phyloP scores from a whole-genome alignment of 768 basidiomycete genomes.

The Lentinus tigrinus region DNA sequence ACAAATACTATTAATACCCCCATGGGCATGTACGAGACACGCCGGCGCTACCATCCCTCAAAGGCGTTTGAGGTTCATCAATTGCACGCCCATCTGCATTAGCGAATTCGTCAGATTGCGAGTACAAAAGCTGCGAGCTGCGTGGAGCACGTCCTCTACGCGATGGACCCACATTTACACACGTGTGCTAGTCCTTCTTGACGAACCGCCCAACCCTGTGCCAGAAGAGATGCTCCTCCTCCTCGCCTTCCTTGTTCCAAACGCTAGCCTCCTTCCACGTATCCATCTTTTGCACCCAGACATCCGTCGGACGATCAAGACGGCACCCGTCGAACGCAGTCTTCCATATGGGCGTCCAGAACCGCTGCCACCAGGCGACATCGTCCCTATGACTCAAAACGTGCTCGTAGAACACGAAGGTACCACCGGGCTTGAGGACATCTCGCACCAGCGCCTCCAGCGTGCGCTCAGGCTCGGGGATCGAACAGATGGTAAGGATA shows the following conservation, averaged over 20 bases:
- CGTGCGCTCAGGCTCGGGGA: conserved; percentile 54
- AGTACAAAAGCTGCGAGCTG: too few relatives aligned
- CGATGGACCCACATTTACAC: too few relatives aligned
- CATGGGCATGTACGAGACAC: too few relatives aligned
- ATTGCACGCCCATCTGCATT: too few relatives aligned
- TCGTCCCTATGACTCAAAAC: conserved; percentile 52
- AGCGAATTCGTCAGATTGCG: too few relatives aligned
- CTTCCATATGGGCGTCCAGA: conserved; percentile 74
- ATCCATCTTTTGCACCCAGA: conserved; percentile 44
- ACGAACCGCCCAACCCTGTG: conserved; percentile 58
- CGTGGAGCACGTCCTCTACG: too few relatives aligned
- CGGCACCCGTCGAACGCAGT: conserved; percentile 61
- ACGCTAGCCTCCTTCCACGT: conserved; percentile 49
- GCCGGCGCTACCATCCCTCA: too few relatives aligned
- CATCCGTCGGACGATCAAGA: conserved; percentile 54
- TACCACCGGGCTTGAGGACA: conserved; percentile 62
- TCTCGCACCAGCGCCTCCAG: conserved; percentile 46
- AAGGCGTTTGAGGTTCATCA: too few relatives aligned
- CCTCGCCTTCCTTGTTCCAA: conserved; percentile 52
- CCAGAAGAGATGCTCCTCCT: conserved; percentile 58
- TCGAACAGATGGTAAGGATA: conserved; percentile 63
- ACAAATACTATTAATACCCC: too few relatives aligned
- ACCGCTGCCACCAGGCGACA: conserved; percentile 68
- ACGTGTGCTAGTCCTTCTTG: conserved; percentile 35
- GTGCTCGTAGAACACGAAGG: conserved; percentile 70